phyloP scores from a whole-genome alignment of 495 filamentous ascomycete genomes.

The Lepidopterella palustris region DNA sequence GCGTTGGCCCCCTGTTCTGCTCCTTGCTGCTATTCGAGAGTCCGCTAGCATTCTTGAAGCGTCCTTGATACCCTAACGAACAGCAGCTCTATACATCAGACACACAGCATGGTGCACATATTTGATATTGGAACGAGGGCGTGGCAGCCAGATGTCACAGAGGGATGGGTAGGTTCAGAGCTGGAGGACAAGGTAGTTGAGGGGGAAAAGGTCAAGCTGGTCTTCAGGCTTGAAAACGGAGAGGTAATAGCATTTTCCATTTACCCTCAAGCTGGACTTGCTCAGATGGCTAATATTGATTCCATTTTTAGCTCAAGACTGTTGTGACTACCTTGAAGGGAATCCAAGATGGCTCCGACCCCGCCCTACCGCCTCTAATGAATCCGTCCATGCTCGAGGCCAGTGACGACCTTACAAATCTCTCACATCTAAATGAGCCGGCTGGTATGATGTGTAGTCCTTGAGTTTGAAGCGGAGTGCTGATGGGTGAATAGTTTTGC shows the following conservation, averaged over 20 bases:
- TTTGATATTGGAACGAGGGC: conserved; percentile 97
- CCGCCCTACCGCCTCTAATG: conserved; percentile 82
- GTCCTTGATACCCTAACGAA: not conserved
- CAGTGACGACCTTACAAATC: conserved; percentile 94
- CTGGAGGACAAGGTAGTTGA: conserved; percentile 78
- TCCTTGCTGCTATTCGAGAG: not conserved
- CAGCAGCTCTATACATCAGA: conserved; percentile 1
- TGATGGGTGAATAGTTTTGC: conserved; percentile 59
- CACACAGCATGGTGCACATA: conserved; percentile 71
- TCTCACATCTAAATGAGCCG: conserved; percentile 97
- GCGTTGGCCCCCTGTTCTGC: not conserved
- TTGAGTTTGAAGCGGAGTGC: conserved; percentile 7
- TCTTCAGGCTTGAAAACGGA: conserved; percentile 84
- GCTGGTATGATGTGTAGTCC: conserved; percentile 57
- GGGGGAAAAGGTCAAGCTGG: conserved; percentile 77
- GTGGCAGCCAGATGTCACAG: conserved; percentile 92
- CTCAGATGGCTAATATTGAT: conserved; percentile 24
- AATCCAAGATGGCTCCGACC: conserved; percentile 66
- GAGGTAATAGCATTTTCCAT: conserved; percentile 54
- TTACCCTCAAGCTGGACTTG: not conserved
- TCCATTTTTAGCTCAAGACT: conserved; percentile 56
- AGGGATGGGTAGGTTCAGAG: conserved; percentile 97
- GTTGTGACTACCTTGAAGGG: conserved; percentile 73
- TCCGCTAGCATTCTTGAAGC: not conserved
- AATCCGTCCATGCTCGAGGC: conserved; percentile 98